Base-by-base conservation (phyloP, 306 rosid genomes). In the Pterocarpus macrocarpus region DNA sequence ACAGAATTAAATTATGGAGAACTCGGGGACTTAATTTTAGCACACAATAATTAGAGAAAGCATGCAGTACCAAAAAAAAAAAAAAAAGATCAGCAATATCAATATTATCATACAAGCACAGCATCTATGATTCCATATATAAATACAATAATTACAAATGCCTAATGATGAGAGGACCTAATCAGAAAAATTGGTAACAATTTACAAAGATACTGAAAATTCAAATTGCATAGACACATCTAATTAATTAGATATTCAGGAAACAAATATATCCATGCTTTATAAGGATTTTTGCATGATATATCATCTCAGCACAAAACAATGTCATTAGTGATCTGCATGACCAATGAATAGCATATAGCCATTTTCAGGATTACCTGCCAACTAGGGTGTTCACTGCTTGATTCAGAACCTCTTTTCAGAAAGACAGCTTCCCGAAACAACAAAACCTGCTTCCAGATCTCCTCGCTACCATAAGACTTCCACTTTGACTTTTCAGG, bases 401-500 rank as follows among this genome's bases (percentile, higher is more conserved):
- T 59, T 35, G 88, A 85, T 56, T 83, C 87, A 41, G 56, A 41
- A 45, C 81, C 80, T 58, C 87, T 86, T 62, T 87, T 90, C 63
- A 85, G 58, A 64, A 80, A 85, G 64, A 74, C 83, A 34, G 87
- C 91, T 84, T 90, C 94, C 39, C 99, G 90, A 79, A 88, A 89
- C 82, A 84, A 62, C 87, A 96, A 88, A 83, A 82, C 90, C 88
- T 85, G 90, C 91, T 86, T 92, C 98, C 97, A 96, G 39, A 53
- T 71, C 81, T 88, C 90, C 69, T 79, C 86, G 58, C 79, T 84
- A 32, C 85, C 75, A 41, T 64, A 67, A 65, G 87, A 90, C 81
- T 84, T 93, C 97, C 99, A 90, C 78, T 87, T 90, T 8, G 90
- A 81, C 81, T 82, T 85, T 64, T 93, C 91, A 6, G 98, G 94